These are phyloP conservation scores for Didymella glomerata DNA, from an alignment of 2,329 filamentous ascomycete species.

Conservation along the genomic window DNA sequence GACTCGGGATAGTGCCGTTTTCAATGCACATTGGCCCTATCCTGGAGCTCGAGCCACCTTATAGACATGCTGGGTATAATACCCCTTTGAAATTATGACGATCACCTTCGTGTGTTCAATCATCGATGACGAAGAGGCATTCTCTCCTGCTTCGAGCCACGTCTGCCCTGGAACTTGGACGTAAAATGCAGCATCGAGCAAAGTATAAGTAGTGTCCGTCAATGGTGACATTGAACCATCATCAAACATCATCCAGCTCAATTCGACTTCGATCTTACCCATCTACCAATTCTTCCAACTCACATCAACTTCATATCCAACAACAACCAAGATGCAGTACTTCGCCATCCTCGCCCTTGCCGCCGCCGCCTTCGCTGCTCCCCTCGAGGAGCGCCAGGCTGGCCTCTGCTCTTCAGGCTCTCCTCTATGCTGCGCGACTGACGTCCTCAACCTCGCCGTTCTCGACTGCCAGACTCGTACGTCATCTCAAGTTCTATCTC, in stretches of 20 bases:
- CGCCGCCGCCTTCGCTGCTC: slow-evolving; percentile 42
- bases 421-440: slow-evolving; percentile 68
- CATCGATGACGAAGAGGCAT: slow-evolving; percentile 22
- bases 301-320: slow-evolving; percentile 12
- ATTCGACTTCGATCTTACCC: slow-evolving; percentile 21
- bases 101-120: slow-evolving; percentile 1
- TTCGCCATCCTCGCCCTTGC: slow-evolving; percentile 45
- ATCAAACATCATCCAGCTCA: slow-evolving; percentile 38
- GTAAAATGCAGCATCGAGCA: slow-evolving; percentile 13
- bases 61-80: slow-evolving; percentile 18
- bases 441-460: slow-evolving; percentile 66
- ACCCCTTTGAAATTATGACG: slow-evolving; percentile 7
- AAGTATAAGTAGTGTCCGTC: slow-evolving; percentile 45
- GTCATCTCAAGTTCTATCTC: slow-evolving; percentile 32
- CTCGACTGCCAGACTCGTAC: slow-evolving; percentile 65
- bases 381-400: slow-evolving; percentile 45
- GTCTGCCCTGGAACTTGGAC: background rate
- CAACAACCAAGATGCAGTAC: slow-evolving; percentile 46
- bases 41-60: slow-evolving; percentile 8
- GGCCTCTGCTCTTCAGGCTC: slow-evolving; percentile 48
- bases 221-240: slow-evolving; percentile 31
- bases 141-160: slow-evolving; percentile 11
- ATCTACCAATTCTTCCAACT: slow-evolving; percentile 13
- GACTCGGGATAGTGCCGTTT: slow-evolving; percentile 2
- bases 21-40: slow-evolving; percentile 7